Conservation (phyloP, 108 stramenopile genomes). For the Cylindrotheca closterium region DNA sequence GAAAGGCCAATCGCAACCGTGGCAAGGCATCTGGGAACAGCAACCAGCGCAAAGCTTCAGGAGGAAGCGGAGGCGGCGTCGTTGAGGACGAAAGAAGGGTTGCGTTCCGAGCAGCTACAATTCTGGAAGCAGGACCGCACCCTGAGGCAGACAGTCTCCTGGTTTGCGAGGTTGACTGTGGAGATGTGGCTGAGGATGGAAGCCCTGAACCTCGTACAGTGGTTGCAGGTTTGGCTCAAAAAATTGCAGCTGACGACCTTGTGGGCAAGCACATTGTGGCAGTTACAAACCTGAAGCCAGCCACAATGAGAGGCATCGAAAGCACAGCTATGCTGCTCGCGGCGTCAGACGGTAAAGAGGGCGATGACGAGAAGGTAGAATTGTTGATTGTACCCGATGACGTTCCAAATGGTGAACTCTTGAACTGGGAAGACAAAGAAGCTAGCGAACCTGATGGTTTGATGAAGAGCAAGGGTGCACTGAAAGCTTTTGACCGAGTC, state of each 20-base stretch:
- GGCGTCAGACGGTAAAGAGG: conserved; percentile 65
- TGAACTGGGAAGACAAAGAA: conserved; percentile 72
- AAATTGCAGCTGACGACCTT: conserved; percentile 62
- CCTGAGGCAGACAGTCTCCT: conserved; percentile 86
- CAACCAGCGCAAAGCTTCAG: conserved; percentile 9
- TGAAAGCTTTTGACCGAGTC: conserved; percentile 81
- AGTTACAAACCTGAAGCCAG: conserved; percentile 83
- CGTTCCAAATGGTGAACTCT: conserved; percentile 76
- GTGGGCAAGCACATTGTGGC: conserved; percentile 67
- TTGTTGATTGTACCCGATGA: conserved; percentile 64
- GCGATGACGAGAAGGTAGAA: conserved; percentile 66
- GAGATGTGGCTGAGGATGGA: conserved; percentile 60
- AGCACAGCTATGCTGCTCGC: conserved; percentile 83
- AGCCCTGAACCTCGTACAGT: conserved; percentile 61
- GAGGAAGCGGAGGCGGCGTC: conserved; percentile 22
- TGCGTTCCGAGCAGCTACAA: conserved; percentile 72
- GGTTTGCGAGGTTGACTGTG: conserved; percentile 81
- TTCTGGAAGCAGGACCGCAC: conserved; percentile 73
- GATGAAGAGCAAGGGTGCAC: conserved; percentile 88
- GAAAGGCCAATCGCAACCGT: conserved; percentile 24
- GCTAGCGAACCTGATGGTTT: conserved; percentile 67
- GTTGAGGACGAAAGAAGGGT: conserved; percentile 69
- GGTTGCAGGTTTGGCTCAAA: conserved; percentile 79
- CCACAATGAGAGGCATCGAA: conserved; percentile 87
- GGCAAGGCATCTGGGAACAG: conserved; percentile 17